Percentiles rank a stretch among this genome's conserved stretches.
phyloP scores from a whole-genome alignment of 2,329 filamentous ascomycete species.

The Aspergillus pseudoglaucus region DNA sequence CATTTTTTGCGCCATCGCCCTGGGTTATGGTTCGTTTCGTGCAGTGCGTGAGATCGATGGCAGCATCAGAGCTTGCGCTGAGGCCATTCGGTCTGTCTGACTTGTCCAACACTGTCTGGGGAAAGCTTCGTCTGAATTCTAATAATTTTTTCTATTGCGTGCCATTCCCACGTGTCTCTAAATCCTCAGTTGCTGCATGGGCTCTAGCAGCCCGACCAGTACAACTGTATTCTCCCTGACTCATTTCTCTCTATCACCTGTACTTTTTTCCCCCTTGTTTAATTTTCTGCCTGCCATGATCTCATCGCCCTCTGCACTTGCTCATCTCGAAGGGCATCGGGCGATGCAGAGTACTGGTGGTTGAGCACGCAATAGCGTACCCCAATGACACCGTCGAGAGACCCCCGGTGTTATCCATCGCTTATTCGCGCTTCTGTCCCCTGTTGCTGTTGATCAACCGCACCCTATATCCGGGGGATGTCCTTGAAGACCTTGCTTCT shows the following conservation, averaged over 20 bases:
- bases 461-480: neutral
- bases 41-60: neutral
- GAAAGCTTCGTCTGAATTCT: no score
- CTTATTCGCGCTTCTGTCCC: constrained; percentile 10
- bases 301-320: neutral
- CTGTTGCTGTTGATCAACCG: constrained; percentile 7
- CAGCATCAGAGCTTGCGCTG: no score
- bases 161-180: no score
- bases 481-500: neutral
- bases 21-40: constrained; percentile 20
- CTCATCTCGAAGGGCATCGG: constrained; percentile 1
- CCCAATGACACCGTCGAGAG: constrained; percentile 25
- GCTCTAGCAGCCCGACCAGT: no score
- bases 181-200: no score
- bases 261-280: constrained; percentile 1
- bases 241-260: neutral
- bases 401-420: constrained; percentile 17
- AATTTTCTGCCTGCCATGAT: neutral
- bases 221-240: neutral
- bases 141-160: no score
- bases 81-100: neutral
- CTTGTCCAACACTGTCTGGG: no score
- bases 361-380: constrained; percentile 32
- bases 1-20: constrained; percentile 29
- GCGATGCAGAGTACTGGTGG: constrained; percentile 7